Conservation (phyloP, 805 yeast genomes). For the Kluyveromyces dobzhanskii region DNA sequence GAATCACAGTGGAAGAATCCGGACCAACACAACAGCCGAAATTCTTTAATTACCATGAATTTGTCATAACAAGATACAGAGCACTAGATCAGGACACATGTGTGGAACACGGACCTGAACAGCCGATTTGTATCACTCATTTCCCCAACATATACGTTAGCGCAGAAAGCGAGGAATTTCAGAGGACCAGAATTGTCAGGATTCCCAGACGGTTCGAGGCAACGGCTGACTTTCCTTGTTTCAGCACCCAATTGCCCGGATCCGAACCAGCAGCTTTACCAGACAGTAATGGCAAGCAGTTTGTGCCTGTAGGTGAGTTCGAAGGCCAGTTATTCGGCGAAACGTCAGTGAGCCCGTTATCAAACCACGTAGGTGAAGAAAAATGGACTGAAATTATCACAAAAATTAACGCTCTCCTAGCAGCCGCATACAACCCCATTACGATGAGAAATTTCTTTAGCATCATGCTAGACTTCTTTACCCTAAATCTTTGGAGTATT, state of each 20-base stretch:
- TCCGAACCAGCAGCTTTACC: slow-evolving; percentile 53
- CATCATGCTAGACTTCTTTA: slow-evolving; percentile 29
- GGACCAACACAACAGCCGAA: slow-evolving; percentile 14
- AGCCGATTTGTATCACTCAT: slow-evolving; percentile 47
- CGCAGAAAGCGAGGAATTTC: slow-evolving; percentile 22
- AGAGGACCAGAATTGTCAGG: slow-evolving; percentile 50
- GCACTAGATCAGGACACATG: slow-evolving; percentile 9
- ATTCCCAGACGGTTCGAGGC: slow-evolving; percentile 46
- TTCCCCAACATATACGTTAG: slow-evolving; percentile 51
- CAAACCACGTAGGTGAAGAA: slow-evolving; percentile 27
- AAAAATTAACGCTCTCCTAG: slow-evolving; percentile 36
- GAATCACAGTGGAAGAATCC: slow-evolving; percentile 1
- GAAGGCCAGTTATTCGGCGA: slow-evolving; percentile 42
- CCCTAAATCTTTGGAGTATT: slow-evolving; percentile 36
- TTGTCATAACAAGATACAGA: slow-evolving; percentile 31
- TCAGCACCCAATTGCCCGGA: slow-evolving; percentile 50
- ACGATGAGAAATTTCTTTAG: slow-evolving; percentile 35
- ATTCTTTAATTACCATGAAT: slow-evolving; percentile 68
- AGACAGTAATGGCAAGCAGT: slow-evolving; percentile 14
- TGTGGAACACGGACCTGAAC: slow-evolving; percentile 24
- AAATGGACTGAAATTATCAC: slow-evolving; percentile 38
- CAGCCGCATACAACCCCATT: slow-evolving; percentile 34
- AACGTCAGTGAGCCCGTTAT: slow-evolving; percentile 46
- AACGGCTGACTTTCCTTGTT: slow-evolving; percentile 40
- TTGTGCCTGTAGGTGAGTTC: slow-evolving; percentile 32